Percentiles rank a stretch among this genome's conserved stretches.
Conservation (phyloP, 164 flowering plant species). For the Vitis cinerea region DNA sequence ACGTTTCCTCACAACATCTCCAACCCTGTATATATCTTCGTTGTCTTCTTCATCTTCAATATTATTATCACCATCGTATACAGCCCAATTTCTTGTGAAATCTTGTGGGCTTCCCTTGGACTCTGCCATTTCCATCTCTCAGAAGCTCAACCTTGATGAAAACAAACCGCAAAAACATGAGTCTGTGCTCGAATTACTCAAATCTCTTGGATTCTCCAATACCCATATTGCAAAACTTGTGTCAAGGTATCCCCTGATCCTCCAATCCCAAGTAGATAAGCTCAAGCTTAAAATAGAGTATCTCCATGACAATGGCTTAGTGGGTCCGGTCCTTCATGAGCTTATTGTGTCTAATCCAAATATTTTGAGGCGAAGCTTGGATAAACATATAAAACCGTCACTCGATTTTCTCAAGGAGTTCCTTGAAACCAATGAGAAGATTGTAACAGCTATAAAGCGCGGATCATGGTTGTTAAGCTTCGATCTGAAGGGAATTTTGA, state of each 20-base stretch:
- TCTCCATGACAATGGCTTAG: constrained; percentile 4
- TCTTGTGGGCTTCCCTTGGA: constrained; percentile 12
- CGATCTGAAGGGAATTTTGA: background rate
- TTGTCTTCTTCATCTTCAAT: background rate
- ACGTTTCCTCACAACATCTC: background rate
- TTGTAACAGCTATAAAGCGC: background rate
- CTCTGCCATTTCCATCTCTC: constrained; percentile 1
- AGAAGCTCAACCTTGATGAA: constrained; percentile 6
- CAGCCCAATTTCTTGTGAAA: constrained; percentile 3
- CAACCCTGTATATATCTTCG: background rate
- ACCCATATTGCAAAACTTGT: constrained; percentile 5
- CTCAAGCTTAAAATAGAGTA: constrained; percentile 8
- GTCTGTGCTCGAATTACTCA: background rate
- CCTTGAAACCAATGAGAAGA: background rate
- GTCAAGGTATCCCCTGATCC: background rate
- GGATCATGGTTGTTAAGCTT: background rate
- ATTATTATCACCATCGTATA: background rate
- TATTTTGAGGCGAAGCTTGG: background rate
- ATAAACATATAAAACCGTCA: constrained; percentile 4
- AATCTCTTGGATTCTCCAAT: constrained; percentile 6
- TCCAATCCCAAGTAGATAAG: background rate
- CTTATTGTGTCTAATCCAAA: background rate
- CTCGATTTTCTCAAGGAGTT: background rate
- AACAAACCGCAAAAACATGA: background rate
- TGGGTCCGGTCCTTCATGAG: background rate